Evolutionary conservation across 1,284 basidiomycete species (phyloP).

Genomic region (Trametes hirsuta): DNA sequence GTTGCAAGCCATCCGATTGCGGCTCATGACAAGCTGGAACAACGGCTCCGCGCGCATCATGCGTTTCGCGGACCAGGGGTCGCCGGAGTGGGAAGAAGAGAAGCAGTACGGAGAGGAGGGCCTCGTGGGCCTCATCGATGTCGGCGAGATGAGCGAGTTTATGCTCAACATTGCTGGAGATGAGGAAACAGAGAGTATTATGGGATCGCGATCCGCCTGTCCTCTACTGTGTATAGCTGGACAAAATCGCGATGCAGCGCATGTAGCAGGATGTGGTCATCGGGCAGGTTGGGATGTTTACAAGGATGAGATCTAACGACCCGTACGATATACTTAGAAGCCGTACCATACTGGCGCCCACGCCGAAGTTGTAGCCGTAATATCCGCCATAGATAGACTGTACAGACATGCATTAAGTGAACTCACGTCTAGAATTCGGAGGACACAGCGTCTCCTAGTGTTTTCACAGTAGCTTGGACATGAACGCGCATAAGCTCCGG

Average conservation of each 20-base stretch:
- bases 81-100: constrained; percentile 29
- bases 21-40: constrained; percentile 48
- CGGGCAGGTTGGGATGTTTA: constrained; percentile 33
- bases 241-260: constrained; percentile 26
- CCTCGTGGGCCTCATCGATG: constrained; percentile 51
- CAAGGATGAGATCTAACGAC: constrained; percentile 34
- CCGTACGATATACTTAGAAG: neutral
- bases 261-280: constrained; percentile 37
- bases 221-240: constrained; percentile 56
- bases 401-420: neutral
- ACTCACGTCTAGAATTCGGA: neutral
- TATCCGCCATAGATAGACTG: neutral
- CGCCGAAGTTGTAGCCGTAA: constrained; percentile 13
- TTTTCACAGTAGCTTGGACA: constrained; percentile 1
- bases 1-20: constrained; percentile 44
- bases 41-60: constrained; percentile 49
- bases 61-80: constrained; percentile 21
- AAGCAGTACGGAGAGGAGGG: constrained; percentile 41
- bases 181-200: constrained; percentile 20
- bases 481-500: constrained; percentile 12
- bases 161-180: constrained; percentile 15
- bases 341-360: too few species aligned
- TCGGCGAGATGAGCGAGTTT: constrained; percentile 41
- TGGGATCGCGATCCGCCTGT: constrained; percentile 22
- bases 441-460: too few species aligned